Evolutionary conservation across 2,329 filamentous ascomycete genomes (phyloP).

Genomic region (Exophiala alcalophila): DNA sequence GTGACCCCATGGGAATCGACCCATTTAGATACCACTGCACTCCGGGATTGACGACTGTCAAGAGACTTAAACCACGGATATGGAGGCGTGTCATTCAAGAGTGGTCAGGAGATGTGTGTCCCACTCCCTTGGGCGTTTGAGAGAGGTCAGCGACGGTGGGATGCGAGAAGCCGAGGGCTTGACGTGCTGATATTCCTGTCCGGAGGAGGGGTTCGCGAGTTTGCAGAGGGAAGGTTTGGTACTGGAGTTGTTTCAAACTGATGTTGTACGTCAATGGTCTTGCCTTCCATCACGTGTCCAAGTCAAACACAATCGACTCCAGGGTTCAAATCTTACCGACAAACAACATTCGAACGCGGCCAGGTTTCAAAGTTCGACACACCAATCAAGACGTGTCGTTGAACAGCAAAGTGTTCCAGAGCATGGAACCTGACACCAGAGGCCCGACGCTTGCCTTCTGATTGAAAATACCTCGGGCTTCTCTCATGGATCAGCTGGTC

Average conservation of each 20-base stretch:
- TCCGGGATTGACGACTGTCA: constrained; percentile 3
- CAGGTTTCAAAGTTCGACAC: constrained; percentile 6
- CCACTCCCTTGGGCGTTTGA: not conserved
- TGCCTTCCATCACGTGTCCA: constrained; percentile 10
- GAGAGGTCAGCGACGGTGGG: not conserved
- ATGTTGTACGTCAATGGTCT: constrained; percentile 2
- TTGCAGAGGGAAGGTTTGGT: constrained; percentile 1
- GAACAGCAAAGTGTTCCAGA: not conserved
- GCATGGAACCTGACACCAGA: not conserved
- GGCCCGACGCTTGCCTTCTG: not conserved
- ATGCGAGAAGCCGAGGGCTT: not conserved
- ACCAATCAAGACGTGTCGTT: not conserved
- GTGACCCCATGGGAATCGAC: constrained; percentile 26
- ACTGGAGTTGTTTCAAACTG: constrained; percentile 10
- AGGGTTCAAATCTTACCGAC: constrained; percentile 15
- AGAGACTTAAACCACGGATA: not conserved
- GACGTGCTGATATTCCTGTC: not conserved
- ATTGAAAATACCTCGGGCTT: not conserved
- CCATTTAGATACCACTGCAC: constrained; percentile 17
- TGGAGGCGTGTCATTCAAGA: constrained; percentile 12
- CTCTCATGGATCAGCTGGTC: too few relatives aligned
- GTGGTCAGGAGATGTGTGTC: constrained; percentile 1
- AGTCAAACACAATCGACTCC: not conserved
- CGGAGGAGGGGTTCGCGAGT: not conserved
- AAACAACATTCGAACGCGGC: constrained; percentile 9